Evolutionary conservation across 768 basidiomycete species (phyloP).

Genomic region (Neoboletus brunneissimus): DNA sequence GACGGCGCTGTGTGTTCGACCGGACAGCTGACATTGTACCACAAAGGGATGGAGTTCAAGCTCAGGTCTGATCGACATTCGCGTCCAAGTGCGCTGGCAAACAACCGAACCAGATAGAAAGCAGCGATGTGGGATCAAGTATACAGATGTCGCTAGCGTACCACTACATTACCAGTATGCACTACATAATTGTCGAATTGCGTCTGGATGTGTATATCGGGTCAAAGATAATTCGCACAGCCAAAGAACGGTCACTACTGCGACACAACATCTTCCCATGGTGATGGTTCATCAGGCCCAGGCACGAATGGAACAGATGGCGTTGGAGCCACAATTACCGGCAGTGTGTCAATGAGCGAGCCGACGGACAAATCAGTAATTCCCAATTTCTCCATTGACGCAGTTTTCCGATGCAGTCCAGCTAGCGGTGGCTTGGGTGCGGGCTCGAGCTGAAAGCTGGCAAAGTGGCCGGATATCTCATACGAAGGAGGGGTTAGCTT

Average conservation of each 20-base stretch:
- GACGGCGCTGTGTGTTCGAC: slow-evolving; percentile 25
- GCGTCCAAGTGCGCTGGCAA: slow-evolving; percentile 7
- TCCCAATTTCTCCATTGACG: slow-evolving; percentile 8
- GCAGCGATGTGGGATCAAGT: not conserved
- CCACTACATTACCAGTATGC: slow-evolving; percentile 11
- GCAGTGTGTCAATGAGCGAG: slow-evolving; percentile 7
- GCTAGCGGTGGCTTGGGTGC: slow-evolving; percentile 17
- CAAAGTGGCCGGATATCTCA: slow-evolving; percentile 9
- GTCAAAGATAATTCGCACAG: slow-evolving; percentile 2
- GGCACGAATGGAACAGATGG: slow-evolving; percentile 17
- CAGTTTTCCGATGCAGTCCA: slow-evolving; percentile 18
- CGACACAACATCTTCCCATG: slow-evolving; percentile 26
- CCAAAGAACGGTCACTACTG: not conserved
- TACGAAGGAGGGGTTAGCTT: not conserved
- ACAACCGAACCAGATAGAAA: slow-evolving; percentile 1
- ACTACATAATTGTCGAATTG: not conserved
- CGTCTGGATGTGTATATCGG: not conserved
- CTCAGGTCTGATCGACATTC: not conserved
- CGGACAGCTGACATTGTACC: slow-evolving; percentile 24
- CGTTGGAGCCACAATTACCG: slow-evolving; percentile 4
- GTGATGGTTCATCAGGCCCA: slow-evolving; percentile 26
- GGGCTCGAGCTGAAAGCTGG: slow-evolving; percentile 23
- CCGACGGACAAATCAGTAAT: not conserved
- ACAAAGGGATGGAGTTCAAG: not conserved
- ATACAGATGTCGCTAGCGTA: slow-evolving; percentile 1